phyloP scores from a whole-genome alignment of 2,329 filamentous ascomycete genomes.

The Fusarium sp. region DNA sequence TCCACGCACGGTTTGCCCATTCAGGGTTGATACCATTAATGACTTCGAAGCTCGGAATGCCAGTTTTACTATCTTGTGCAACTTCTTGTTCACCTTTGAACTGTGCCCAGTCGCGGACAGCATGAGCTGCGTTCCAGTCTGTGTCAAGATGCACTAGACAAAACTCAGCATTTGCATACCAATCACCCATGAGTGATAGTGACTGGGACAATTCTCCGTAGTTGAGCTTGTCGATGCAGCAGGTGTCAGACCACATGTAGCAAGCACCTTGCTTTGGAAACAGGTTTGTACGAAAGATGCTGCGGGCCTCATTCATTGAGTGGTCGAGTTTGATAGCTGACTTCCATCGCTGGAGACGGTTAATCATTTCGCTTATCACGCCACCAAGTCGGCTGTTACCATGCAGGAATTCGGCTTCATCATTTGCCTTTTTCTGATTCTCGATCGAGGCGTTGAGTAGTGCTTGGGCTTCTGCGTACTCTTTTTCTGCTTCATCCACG shows the following conservation, averaged over 20 bases:
- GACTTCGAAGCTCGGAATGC: not conserved
- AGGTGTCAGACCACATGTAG: slow-evolving; percentile 14
- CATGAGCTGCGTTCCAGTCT: not conserved
- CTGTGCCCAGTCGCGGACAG: not conserved
- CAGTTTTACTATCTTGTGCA: accelerated
- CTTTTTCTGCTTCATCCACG: not conserved
- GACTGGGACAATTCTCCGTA: slow-evolving; percentile 12
- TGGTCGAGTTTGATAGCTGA: slow-evolving; percentile 2
- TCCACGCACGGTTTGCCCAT: slow-evolving; percentile 15
- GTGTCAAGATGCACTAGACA: slow-evolving; percentile 12
- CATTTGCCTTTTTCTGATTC: not conserved
- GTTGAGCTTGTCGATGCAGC: slow-evolving; percentile 11
- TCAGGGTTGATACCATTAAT: not conserved
- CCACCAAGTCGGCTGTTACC: not conserved
- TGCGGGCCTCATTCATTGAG: not conserved
- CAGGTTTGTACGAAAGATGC: not conserved
- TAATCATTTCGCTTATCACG: not conserved
- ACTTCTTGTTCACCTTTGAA: not conserved
- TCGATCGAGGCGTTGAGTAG: accelerated
- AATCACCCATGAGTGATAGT: slow-evolving; percentile 12
- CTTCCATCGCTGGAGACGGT: slow-evolving; percentile 5
- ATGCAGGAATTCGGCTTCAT: not conserved
- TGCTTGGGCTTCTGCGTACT: not conserved
- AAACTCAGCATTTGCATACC: slow-evolving; percentile 10
- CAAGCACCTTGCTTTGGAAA: not conserved